These are phyloP conservation scores for Jaltomata sinuosa DNA, from an alignment of 257 asterid species.

Conservation along the genomic window DNA sequence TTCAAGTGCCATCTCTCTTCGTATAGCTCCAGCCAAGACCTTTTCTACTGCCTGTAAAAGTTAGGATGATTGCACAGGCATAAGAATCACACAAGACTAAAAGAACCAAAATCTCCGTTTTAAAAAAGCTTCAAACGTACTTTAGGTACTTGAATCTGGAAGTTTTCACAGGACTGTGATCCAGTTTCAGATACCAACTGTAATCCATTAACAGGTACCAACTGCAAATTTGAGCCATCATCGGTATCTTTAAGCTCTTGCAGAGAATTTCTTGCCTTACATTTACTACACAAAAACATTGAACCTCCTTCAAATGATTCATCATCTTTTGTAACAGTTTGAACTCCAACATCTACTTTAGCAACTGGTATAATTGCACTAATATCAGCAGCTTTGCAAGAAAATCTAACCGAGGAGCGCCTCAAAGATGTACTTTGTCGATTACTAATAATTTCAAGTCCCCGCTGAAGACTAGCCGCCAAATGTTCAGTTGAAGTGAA, in stretches of 20 bases:
- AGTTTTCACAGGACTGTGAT: slow-evolving; percentile 31
- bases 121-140: slow-evolving; percentile 31
- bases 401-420: slow-evolving; percentile 69
- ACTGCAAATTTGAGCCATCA: slow-evolving; percentile 66
- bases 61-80: background rate
- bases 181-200: background rate
- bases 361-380: slow-evolving; percentile 40
- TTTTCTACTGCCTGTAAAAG: slow-evolving; percentile 82
- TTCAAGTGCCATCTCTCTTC: slow-evolving; percentile 99
- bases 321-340: slow-evolving; percentile 36
- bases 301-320: slow-evolving; percentile 24
- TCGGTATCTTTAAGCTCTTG: slow-evolving; percentile 29
- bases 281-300: slow-evolving; percentile 46
- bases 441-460: slow-evolving; percentile 61
- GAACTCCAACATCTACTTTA: slow-evolving; percentile 89
- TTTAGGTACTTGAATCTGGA: slow-evolving; percentile 69
- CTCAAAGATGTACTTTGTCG: slow-evolving; percentile 59
- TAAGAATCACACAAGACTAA: background rate
- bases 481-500: slow-evolving; percentile 64
- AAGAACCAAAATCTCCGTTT: background rate
- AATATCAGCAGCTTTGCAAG: slow-evolving; percentile 52
- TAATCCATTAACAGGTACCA: slow-evolving; percentile 56
- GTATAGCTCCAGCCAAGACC: slow-evolving; percentile 95
- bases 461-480: slow-evolving; percentile 82
- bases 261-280: slow-evolving; percentile 39